Conservation (phyloP, 164 flowering plant species). For the Vitis labrusca region DNA sequence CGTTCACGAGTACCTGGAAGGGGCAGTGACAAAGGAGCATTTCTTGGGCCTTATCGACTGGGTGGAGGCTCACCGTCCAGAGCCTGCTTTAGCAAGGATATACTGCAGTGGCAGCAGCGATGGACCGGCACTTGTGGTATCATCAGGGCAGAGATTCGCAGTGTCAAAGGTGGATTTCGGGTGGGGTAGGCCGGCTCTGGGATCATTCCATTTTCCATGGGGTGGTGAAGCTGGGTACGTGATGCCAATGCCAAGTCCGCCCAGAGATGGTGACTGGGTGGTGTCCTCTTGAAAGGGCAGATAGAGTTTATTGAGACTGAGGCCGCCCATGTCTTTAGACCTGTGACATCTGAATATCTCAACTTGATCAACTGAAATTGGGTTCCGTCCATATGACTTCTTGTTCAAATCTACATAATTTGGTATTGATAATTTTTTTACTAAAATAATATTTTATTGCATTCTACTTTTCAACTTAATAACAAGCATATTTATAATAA, state of each 20-base stretch:
- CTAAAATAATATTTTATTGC: no score
- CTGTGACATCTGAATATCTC: constrained; percentile 27
- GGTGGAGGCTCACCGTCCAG: constrained; percentile 60
- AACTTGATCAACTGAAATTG: not conserved
- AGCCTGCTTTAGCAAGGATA: constrained; percentile 33
- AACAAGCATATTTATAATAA: no score
- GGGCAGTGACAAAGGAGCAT: constrained; percentile 39
- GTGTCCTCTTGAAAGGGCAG: constrained; percentile 38
- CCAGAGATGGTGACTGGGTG: constrained; percentile 54
- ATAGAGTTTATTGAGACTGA: constrained; percentile 37
- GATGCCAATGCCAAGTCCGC: constrained; percentile 60
- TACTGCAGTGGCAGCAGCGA: constrained; percentile 30
- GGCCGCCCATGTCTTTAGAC: constrained; percentile 36
- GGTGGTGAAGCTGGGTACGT: constrained; percentile 53
- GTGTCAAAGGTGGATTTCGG: constrained; percentile 52
- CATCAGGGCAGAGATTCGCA: constrained; percentile 57
- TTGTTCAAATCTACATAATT: no score
- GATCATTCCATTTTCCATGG: constrained; percentile 63
- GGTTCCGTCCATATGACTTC: no score
- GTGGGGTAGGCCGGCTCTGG: constrained; percentile 54
- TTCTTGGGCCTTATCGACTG: constrained; percentile 58
- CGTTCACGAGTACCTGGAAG: constrained; percentile 30
- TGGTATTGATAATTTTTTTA: no score
- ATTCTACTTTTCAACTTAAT: no score
- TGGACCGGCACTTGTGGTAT: constrained; percentile 55